A percentile compares a stretch with the other conserved stretches of the same genome.
phyloP scores from a whole-genome alignment of 139 green algal genomes.

The Deuterostichococcus epilithicus region DNA sequence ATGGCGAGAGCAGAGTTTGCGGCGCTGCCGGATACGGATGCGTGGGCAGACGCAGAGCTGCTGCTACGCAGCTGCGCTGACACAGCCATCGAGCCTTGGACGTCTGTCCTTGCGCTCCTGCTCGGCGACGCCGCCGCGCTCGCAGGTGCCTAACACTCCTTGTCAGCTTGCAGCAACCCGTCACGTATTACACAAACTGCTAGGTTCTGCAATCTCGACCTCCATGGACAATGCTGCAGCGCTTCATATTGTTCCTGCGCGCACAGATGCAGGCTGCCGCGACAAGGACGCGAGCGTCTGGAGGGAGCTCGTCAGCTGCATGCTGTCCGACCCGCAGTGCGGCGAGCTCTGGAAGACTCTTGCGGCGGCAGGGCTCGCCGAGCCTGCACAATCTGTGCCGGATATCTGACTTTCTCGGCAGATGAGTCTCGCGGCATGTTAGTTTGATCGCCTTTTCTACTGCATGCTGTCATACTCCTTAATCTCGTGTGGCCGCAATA shows the following conservation, averaged over 20 bases:
- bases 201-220: no score
- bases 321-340: neutral
- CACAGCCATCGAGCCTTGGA: conserved; percentile 33
- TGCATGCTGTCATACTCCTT: no score
- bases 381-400: no score
- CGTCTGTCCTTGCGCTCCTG: conserved; percentile 48
- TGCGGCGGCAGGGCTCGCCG: neutral
- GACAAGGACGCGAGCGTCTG: neutral
- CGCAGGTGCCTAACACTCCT: neutral
- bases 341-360: neutral
- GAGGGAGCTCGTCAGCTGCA: neutral
- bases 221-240: no score
- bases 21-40: neutral
- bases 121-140: conserved; percentile 36
- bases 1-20: conserved; percentile 36
- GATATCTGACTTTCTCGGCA: neutral
- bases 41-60: conserved; percentile 10
- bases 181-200: no score
- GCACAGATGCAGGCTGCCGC: neutral
- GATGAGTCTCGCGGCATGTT: no score
- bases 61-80: conserved; percentile 38
- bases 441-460: no score
- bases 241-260: no score
- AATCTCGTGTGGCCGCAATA: no score
- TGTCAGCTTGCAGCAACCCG: no score